Evolutionary conservation across 129 eudicot species (phyloP).

Genomic region (Dittrichia graveolens): DNA sequence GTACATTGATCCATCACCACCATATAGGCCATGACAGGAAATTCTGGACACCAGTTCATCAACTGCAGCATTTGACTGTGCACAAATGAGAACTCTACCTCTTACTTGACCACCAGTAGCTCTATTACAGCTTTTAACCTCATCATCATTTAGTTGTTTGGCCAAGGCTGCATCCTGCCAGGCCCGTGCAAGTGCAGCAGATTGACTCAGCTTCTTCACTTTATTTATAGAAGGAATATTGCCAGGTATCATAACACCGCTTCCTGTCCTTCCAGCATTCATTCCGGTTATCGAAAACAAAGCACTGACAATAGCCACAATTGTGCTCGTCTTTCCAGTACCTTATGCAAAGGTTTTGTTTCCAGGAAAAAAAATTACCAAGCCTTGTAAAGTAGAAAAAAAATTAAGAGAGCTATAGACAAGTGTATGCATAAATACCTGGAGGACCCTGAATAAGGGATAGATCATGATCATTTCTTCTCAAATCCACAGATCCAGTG

Average conservation of each 20-base stretch:
- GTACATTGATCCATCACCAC: conserved; percentile 69
- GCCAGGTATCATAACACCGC: conserved; percentile 28
- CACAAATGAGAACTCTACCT: conserved; percentile 88
- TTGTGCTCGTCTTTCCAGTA: conserved; percentile 93
- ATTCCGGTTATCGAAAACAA: conserved; percentile 57
- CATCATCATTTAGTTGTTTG: conserved; percentile 60
- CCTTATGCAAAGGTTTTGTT: conserved; percentile 40
- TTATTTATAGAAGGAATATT: conserved; percentile 31
- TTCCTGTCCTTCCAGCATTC: conserved; percentile 38
- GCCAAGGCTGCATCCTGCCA: conserved; percentile 99
- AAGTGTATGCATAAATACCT: conserved; percentile 48
- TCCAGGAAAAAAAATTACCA: neutral
- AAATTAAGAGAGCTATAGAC: conserved; percentile 10
- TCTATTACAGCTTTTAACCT: conserved; percentile 33
- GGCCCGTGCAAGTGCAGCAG: conserved; percentile 93
- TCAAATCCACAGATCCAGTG: conserved; percentile 45
- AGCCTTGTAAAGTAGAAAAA: conserved; percentile 13
- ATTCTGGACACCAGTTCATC: conserved; percentile 94
- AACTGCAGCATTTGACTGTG: conserved; percentile 99
- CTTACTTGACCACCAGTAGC: conserved; percentile 37
- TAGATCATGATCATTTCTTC: conserved; percentile 50
- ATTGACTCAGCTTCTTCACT: conserved; percentile 53
- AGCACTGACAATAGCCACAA: conserved; percentile 88
- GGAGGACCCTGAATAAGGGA: conserved; percentile 99
- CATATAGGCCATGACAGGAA: conserved; percentile 79